Evolutionary conservation across 2,329 filamentous ascomycete genomes (phyloP).

Genomic region (Periconia macrospinosa): DNA sequence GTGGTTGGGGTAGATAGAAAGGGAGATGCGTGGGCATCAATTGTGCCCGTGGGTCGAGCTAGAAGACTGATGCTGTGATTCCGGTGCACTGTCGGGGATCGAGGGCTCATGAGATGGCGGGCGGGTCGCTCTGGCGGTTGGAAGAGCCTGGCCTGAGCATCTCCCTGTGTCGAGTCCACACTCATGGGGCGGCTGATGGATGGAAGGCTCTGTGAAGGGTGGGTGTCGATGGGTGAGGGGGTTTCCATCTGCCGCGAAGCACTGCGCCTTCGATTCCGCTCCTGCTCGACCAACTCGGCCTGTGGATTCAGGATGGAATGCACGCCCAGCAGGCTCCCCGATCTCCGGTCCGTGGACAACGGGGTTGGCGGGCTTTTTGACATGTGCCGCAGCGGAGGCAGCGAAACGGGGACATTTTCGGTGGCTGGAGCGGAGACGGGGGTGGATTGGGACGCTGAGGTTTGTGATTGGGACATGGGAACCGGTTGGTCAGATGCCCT

Average conservation of each 20-base stretch:
- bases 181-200: conserved; percentile 41
- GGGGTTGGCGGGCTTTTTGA: conserved; percentile 40
- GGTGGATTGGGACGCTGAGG: conserved; percentile 23
- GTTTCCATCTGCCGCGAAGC: conserved; percentile 50
- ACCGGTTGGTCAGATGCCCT: conserved; percentile 35
- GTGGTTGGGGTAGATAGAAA: conserved; percentile 43
- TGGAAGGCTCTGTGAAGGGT: conserved; percentile 35
- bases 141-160: conserved; percentile 26
- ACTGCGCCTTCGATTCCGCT: conserved; percentile 43
- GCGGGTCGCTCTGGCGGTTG: conserved; percentile 28
- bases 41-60: conserved; percentile 48
- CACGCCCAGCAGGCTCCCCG: conserved; percentile 44
- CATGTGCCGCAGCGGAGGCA: conserved; percentile 38
- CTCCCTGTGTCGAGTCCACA: conserved; percentile 34
- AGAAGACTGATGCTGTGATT: conserved; percentile 53
- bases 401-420: conserved; percentile 23
- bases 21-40: conserved; percentile 53
- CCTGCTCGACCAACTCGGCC: conserved; percentile 35
- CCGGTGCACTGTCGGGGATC: conserved; percentile 56
- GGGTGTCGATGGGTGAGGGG: conserved; percentile 40
- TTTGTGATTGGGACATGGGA: conserved; percentile 30
- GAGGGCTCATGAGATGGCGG: conserved; percentile 60
- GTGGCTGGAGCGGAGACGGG: conserved; percentile 17
- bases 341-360: conserved; percentile 24
- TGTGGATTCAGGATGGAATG: conserved; percentile 52